Base-by-base conservation (phyloP, 495 filamentous ascomycete genomes). In the Penicillium odoratum region DNA sequence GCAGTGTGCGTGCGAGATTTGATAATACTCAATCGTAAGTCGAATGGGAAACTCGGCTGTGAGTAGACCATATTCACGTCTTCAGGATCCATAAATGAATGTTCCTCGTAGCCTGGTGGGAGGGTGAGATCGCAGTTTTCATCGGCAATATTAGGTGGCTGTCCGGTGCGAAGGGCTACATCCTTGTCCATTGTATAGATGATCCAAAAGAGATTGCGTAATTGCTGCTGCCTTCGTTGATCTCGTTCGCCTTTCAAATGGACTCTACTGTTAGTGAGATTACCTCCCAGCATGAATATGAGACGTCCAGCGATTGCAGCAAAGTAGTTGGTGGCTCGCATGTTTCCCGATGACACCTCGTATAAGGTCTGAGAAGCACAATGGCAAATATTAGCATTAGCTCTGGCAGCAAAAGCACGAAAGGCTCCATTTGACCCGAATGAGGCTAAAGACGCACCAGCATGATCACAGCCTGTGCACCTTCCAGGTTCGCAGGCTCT, bases 61-160 rank as follows among this genome's bases (percentile, higher is more conserved):
- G 66, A 60, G 7, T 48, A 38, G 25, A 56, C 46, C 30, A 46
- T 48, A 18, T 67, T 63, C 18, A 62, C 55, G 38, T 55, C 57
- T 44, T 71, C 66, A n/a, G 67, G 56, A 51, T 71, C 70, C 6
- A 61, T 43, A 63, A 68, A 65, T 38, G 72, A 59, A 7, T 61
- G 56, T 1, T 78, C 71, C 1, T 70, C 53, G 58, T 83, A 83
- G 3, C 70, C 72, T 6, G 68, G 67, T 0, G 80, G 80, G 7
- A 82, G 66, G 0, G 78, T 78, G 16, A 84, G 65, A 60, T 83
- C 80, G 60, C 81, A 84, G 54, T 81, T 77, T 25, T 83, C 78
- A 50, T 84, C 79, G 11, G 68, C 65, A 38, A 83, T 77, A 3
- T 69, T 63, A n/a, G 79, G 78, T 7, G 80, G 80, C 58, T 80